A percentile compares a stretch with the other conserved stretches of the same genome.
Conservation (phyloP, 306 rosid genomes). For the Lathyrus tuberosus region DNA sequence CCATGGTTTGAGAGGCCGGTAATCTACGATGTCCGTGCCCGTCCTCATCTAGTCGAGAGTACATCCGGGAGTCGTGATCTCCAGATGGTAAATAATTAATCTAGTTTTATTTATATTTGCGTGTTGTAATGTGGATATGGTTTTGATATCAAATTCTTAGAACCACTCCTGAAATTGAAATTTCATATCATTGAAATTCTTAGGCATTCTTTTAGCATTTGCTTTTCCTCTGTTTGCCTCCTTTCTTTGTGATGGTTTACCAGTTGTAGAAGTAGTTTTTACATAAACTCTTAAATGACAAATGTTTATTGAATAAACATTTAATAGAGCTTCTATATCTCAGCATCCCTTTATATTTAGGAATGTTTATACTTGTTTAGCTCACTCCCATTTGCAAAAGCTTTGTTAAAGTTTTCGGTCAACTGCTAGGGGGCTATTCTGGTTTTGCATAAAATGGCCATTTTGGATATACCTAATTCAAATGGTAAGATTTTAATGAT, state of each 20-base stretch:
- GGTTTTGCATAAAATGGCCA: not conserved
- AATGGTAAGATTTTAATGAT: conserved; percentile 20
- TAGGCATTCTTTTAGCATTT: too few relatives aligned
- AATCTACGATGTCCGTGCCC: conserved; percentile 86
- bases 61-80: conserved; percentile 87
- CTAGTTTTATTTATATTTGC: too few relatives aligned
- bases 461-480: conserved; percentile 7
- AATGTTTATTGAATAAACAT: not conserved
- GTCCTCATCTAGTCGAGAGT: conserved; percentile 75
- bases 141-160: too few relatives aligned
- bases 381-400: not conserved
- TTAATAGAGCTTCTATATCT: not conserved
- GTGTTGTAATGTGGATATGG: too few relatives aligned
- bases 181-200: not conserved
- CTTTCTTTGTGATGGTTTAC: too few relatives aligned
- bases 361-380: not conserved
- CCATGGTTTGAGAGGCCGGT: conserved; percentile 95
- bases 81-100: conserved; percentile 56
- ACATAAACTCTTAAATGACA: not conserved
- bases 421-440: not conserved
- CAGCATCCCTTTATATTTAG: not conserved
- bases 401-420: conserved; percentile 7
- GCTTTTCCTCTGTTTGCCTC: too few relatives aligned
- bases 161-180: not conserved
- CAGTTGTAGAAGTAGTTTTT: not conserved